These are phyloP conservation scores for Penicillium brevicompactum DNA, from an alignment of 2,329 filamentous ascomycete species.

Conservation along the genomic window DNA sequence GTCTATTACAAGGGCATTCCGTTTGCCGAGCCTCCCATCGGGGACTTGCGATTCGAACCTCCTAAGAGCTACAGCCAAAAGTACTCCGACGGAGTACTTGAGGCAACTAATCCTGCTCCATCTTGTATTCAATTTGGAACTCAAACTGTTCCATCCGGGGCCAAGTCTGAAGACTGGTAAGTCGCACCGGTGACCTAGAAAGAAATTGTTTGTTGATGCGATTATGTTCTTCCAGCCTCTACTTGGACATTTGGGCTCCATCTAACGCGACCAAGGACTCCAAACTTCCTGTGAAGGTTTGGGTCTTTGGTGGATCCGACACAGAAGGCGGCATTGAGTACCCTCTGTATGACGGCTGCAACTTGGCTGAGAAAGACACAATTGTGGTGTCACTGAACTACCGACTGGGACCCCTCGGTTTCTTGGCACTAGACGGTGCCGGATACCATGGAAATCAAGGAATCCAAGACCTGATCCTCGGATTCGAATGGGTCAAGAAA, in stretches of 20 bases:
- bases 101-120: conserved; percentile 17
- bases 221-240: conserved; percentile 12
- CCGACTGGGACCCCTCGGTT: conserved; percentile 30
- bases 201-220: background rate
- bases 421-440: conserved; percentile 18
- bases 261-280: conserved; percentile 14
- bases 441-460: conserved; percentile 26
- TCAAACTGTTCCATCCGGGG: background rate
- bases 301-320: conserved; percentile 25
- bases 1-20: conserved; percentile 24
- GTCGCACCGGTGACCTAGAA: background rate
- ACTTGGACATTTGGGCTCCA: conserved; percentile 19
- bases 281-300: conserved; percentile 32
- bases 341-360: conserved; percentile 21
- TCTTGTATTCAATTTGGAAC: conserved; percentile 21
- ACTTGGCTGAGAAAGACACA: conserved; percentile 7
- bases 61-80: conserved; percentile 18
- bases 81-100: conserved; percentile 14
- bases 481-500: conserved; percentile 28
- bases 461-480: conserved; percentile 21
- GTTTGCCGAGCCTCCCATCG: conserved; percentile 22
- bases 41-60: conserved; percentile 23
- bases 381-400: conserved; percentile 27
- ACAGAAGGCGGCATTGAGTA: conserved; percentile 10
- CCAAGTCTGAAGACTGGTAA: conserved; percentile 24